These are phyloP conservation scores for Saposhnikovia divaricata DNA, from an alignment of 129 eudicot genomes.

Conservation along the genomic window DNA sequence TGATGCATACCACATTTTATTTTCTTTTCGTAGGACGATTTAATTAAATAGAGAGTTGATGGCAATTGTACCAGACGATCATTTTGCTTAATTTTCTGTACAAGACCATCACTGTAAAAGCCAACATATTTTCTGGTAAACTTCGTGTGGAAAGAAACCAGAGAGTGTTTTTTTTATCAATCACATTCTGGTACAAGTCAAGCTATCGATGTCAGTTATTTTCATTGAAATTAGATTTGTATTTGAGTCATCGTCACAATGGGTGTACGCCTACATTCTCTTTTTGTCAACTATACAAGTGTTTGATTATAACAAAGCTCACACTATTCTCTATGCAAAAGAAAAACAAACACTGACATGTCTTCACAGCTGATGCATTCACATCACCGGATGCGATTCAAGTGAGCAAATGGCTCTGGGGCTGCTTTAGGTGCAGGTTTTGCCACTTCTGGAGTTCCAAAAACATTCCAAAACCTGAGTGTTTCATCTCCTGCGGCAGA, in stretches of 20 bases:
- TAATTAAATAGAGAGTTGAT: too few relatives aligned
- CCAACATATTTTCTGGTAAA: too few relatives aligned
- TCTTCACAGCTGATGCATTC: not conserved
- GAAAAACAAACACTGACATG: too few relatives aligned
- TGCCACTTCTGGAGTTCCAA: constrained; percentile 81
- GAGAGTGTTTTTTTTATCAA: too few relatives aligned
- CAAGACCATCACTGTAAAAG: too few relatives aligned
- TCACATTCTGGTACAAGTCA: too few relatives aligned
- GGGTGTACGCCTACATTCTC: not conserved
- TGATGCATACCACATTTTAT: too few relatives aligned
- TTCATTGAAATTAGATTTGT: not conserved
- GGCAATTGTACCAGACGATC: too few relatives aligned
- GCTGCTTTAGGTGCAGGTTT: constrained; percentile 67
- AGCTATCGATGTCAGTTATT: too few relatives aligned
- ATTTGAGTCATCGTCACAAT: not conserved
- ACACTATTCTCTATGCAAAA: not conserved
- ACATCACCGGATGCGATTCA: constrained; percentile 65
- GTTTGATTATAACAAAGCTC: not conserved
- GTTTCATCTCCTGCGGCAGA: constrained; percentile 99
- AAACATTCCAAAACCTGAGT: constrained; percentile 87
- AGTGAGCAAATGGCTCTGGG: constrained; percentile 74
- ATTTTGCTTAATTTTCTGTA: too few relatives aligned
- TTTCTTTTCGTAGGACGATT: too few relatives aligned
- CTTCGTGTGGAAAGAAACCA: too few relatives aligned
- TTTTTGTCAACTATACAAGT: not conserved